Conservation (phyloP, 345 rosid species). For the Rhodamnia rubescens region DNA sequence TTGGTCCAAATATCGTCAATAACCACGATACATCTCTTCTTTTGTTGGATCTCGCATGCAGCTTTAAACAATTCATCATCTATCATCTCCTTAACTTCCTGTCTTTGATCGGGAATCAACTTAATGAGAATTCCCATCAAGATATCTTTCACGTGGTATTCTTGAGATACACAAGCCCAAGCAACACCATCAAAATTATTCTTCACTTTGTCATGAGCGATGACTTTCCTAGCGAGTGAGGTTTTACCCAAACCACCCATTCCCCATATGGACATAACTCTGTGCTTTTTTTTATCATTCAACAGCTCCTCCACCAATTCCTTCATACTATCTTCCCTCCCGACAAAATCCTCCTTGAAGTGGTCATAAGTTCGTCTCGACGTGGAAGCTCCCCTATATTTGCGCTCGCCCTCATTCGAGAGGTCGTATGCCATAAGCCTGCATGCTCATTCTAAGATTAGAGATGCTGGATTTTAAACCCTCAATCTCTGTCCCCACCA, state of each 20-base stretch:
- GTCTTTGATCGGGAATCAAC: no score
- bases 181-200: slow-evolving; percentile 14
- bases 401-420: not conserved
- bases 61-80: no score
- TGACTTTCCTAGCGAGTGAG: slow-evolving; percentile 25
- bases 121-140: no score
- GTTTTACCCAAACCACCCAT: no score
- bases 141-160: no score
- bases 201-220: slow-evolving; percentile 5
- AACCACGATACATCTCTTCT: slow-evolving; percentile 21
- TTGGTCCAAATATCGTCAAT: no score
- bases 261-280: slow-evolving; percentile 19
- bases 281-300: not conserved
- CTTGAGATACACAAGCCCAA: slow-evolving; percentile 30
- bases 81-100: no score
- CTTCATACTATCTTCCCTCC: slow-evolving; percentile 9
- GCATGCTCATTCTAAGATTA: slow-evolving; percentile 15
- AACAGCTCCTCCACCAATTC: slow-evolving; percentile 4
- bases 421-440: slow-evolving; percentile 9
- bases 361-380: slow-evolving; percentile 13
- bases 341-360: slow-evolving; percentile 17
- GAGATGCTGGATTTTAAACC: slow-evolving; percentile 19
- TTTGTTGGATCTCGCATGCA: not conserved
- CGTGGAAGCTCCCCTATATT: not conserved
- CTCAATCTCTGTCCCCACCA: slow-evolving; percentile 6